Evolutionary conservation across 768 basidiomycete genomes (phyloP).

Genomic region (Mycena crocata): DNA sequence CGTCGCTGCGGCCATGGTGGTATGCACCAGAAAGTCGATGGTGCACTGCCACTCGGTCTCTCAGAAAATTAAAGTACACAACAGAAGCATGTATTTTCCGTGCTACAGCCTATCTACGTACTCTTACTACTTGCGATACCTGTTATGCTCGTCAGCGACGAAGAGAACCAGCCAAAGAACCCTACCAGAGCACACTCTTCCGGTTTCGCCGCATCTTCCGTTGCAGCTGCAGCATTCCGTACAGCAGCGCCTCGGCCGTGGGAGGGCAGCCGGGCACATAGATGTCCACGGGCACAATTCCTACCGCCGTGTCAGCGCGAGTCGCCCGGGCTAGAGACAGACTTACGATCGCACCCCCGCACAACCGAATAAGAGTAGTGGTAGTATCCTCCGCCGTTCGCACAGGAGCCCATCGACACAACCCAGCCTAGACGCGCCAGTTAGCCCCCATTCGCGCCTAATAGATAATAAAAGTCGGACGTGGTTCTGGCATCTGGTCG

Average conservation of each 20-base stretch:
- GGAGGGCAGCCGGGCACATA: constrained; percentile 97
- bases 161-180: constrained; percentile 14
- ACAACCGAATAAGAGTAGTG: constrained; percentile 99
- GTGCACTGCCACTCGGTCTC: constrained; percentile 1
- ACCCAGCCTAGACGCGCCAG: constrained; percentile 81
- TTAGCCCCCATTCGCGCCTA: constrained; percentile 15
- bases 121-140: constrained; percentile 66
- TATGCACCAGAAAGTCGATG: background rate
- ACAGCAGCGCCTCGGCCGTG: constrained; percentile 96
- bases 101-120: constrained; percentile 32
- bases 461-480: constrained; percentile 54
- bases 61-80: background rate
- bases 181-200: constrained; percentile 89
- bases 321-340: constrained; percentile 20
- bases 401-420: constrained; percentile 99
- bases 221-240: constrained; percentile 96
- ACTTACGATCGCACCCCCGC: constrained; percentile 94
- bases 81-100: constrained; percentile 2
- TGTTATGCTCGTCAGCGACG: constrained; percentile 34
- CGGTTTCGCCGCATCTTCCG: constrained; percentile 94
- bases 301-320: constrained; percentile 49
- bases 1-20: constrained; percentile 18
- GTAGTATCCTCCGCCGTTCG: constrained; percentile 97
- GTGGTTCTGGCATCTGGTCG: constrained; percentile 98
- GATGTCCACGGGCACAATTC: constrained; percentile 97